These are phyloP conservation scores for Cucurbita ficifolia DNA, from an alignment of 306 rosid genomes.

Conservation along the genomic window DNA sequence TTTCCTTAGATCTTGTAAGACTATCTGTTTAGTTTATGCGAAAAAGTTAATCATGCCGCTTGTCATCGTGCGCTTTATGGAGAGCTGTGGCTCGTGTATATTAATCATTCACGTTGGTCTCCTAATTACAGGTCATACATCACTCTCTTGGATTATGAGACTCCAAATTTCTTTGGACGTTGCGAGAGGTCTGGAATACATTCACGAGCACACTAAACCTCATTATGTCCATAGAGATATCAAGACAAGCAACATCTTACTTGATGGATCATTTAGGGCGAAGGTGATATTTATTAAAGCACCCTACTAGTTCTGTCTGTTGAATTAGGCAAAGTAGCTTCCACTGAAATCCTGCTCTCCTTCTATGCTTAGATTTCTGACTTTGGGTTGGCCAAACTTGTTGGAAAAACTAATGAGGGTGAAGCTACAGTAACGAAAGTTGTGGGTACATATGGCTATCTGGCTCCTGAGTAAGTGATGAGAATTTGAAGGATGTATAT, in stretches of 20 bases:
- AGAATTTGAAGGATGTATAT: neutral
- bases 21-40: neutral
- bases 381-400: slow-evolving; percentile 92
- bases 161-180: slow-evolving; percentile 88
- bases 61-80: neutral
- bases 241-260: slow-evolving; percentile 94
- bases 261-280: slow-evolving; percentile 76
- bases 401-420: slow-evolving; percentile 64
- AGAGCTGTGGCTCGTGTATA: neutral
- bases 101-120: neutral
- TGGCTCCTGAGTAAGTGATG: slow-evolving; percentile 85
- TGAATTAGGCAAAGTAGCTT: neutral
- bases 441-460: slow-evolving; percentile 94
- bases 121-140: slow-evolving; percentile 48
- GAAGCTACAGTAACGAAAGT: slow-evolving; percentile 73
- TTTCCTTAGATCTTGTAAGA: neutral
- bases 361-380: slow-evolving; percentile 62
- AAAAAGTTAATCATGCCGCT: neutral
- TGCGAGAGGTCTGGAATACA: slow-evolving; percentile 96
- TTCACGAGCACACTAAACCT: slow-evolving; percentile 87
- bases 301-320: slow-evolving; percentile 2
- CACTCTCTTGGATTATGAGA: slow-evolving; percentile 96
- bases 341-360: neutral
- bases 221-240: slow-evolving; percentile 96
- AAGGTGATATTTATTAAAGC: slow-evolving; percentile 31